Evolutionary conservation across 176 grass and related monocot genomes (phyloP).

Genomic region (Phoenix roebelenii): DNA sequence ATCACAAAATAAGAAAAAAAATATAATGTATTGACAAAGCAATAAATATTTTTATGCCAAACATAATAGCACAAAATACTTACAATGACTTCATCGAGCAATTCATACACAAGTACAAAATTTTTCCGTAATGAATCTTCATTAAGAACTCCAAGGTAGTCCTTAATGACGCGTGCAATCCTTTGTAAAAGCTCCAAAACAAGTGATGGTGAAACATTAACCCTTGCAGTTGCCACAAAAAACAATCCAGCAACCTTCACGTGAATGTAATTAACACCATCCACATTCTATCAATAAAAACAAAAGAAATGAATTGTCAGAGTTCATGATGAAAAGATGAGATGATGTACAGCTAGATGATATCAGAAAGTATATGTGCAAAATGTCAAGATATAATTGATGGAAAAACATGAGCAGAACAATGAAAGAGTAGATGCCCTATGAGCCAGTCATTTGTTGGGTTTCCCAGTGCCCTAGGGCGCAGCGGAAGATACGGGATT

Average conservation of each 20-base stretch:
- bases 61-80: slow-evolving; percentile 21
- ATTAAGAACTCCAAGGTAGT: slow-evolving; percentile 86
- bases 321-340: slow-evolving; percentile 11
- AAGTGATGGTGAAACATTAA: slow-evolving; percentile 90
- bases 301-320: slow-evolving; percentile 1
- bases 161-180: slow-evolving; percentile 95
- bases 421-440: too few relatives aligned
- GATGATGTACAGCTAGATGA: too few relatives aligned
- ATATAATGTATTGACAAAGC: too few relatives aligned
- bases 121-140: slow-evolving; percentile 91
- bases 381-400: too few relatives aligned
- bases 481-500: too few relatives aligned
- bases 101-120: slow-evolving; percentile 93
- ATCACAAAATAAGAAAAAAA: too few relatives aligned
- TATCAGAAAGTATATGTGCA: too few relatives aligned
- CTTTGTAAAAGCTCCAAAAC: slow-evolving; percentile 97
- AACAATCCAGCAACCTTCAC: slow-evolving; percentile 88
- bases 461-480: too few relatives aligned
- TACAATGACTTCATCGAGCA: slow-evolving; percentile 99
- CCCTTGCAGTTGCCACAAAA: slow-evolving; percentile 94
- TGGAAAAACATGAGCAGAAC: too few relatives aligned
- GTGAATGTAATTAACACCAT: slow-evolving; percentile 98
- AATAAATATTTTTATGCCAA: not conserved
- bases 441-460: too few relatives aligned
- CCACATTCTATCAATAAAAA: slow-evolving; percentile 68